phyloP scores from a whole-genome alignment of 2,329 filamentous ascomycete species.

The Colletotrichum lini region DNA sequence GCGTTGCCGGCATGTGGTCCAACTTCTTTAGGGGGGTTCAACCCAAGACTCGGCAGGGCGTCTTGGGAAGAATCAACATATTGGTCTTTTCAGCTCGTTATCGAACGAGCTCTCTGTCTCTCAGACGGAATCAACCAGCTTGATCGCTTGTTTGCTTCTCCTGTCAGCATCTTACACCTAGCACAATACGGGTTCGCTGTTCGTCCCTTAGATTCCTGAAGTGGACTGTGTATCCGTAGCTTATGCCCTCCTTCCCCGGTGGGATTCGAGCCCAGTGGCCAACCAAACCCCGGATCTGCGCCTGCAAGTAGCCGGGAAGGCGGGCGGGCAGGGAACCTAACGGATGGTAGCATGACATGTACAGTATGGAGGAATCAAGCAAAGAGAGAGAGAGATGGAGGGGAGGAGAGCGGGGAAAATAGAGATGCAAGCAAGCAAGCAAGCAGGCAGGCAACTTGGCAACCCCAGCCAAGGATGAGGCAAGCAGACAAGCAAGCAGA shows the following conservation, averaged over 20 bases:
- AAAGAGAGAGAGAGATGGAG: too few relatives aligned
- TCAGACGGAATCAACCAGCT: neutral
- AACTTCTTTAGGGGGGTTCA: neutral
- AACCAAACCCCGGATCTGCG: slow-evolving; percentile 39
- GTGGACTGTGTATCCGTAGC: neutral
- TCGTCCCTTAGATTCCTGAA: neutral
- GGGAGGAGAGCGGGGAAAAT: too few relatives aligned
- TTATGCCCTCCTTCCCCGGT: neutral
- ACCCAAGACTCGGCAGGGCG: neutral
- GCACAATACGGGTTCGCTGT: neutral
- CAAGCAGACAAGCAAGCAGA: slow-evolving; percentile 6
- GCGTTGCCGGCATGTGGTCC: slow-evolving; percentile 13
- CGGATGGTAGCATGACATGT: neutral
- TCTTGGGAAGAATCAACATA: neutral
- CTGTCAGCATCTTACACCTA: slow-evolving; percentile 4
- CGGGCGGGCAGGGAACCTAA: neutral
- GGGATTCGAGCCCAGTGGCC: neutral
- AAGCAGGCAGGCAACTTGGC: neutral
- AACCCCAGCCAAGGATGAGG: slow-evolving; percentile 4
- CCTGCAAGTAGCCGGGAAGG: slow-evolving; percentile 36
- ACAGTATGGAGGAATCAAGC: neutral
- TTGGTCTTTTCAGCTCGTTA: neutral
- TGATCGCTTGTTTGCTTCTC: neutral
- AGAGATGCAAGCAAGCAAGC: neutral
- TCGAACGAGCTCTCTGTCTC: neutral